Percentiles rank a stretch among this genome's conserved stretches.
Conservation (phyloP, 202 grass and related monocot genomes). For the Elaeis oleifera region DNA sequence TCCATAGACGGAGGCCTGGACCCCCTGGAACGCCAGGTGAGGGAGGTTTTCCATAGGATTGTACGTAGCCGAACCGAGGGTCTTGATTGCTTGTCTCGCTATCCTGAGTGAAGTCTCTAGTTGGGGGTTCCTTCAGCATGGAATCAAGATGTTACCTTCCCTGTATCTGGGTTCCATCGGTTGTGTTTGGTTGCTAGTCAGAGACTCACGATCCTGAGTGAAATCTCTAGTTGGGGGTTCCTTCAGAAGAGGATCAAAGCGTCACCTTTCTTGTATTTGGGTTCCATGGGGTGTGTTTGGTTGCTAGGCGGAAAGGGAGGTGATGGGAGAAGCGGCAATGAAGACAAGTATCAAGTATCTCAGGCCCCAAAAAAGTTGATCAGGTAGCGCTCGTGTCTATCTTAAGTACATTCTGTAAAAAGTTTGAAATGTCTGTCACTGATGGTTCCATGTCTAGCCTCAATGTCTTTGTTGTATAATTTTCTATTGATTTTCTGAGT, state of each 20-base stretch:
- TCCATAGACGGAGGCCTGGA: constrained; percentile 57
- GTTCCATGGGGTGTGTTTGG: neutral
- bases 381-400: constrained; percentile 15
- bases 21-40: constrained; percentile 57
- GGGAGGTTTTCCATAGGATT: constrained; percentile 87
- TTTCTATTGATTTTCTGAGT: too few species aligned
- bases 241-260: neutral
- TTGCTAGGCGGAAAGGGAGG: neutral
- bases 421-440: constrained; percentile 9
- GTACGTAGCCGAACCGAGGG: constrained; percentile 76
- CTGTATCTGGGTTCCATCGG: neutral
- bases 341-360: constrained; percentile 2
- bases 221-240: constrained; percentile 10
- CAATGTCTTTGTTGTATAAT: too few species aligned
- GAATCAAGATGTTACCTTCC: neutral
- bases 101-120: constrained; percentile 32
- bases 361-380: constrained; percentile 11
- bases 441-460: neutral
- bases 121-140: neutral
- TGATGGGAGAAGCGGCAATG: neutral
- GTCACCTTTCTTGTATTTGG: neutral
- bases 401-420: constrained; percentile 16
- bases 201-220: constrained; percentile 31
- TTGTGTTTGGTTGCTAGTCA: neutral
- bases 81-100: constrained; percentile 46